phyloP scores from a whole-genome alignment of 2,329 filamentous ascomycete genomes.

The Epichloe elymi region DNA sequence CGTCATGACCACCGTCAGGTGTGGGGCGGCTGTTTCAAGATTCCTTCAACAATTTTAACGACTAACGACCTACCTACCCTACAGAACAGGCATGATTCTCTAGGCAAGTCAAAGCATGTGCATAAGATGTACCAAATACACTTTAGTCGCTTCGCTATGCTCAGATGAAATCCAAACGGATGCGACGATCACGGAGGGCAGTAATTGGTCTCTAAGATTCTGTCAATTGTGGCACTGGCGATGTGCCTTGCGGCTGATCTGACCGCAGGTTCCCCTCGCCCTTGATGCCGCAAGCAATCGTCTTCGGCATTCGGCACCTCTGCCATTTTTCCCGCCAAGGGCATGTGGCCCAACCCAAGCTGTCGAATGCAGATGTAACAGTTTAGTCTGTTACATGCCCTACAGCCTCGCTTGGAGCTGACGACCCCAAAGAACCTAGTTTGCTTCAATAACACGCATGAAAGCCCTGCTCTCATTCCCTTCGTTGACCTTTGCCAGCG shows the following conservation, averaged over 20 bases:
- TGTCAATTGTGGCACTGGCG: no score
- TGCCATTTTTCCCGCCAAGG: slow-evolving; percentile 28
- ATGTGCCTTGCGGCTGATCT: no score
- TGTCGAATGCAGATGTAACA: slow-evolving; percentile 7
- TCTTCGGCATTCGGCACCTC: slow-evolving; percentile 33
- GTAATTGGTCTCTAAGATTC: no score
- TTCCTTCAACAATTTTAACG: background rate
- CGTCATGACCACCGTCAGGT: background rate
- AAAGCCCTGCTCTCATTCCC: slow-evolving; percentile 43
- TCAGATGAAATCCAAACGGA: no score
- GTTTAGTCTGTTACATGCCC: no score
- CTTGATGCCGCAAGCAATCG: slow-evolving; percentile 11
- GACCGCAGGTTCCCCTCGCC: no score
- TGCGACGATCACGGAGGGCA: no score
- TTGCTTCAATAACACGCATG: slow-evolving; percentile 27
- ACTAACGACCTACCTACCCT: background rate
- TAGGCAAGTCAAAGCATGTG: no score
- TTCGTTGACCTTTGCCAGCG: slow-evolving; percentile 43
- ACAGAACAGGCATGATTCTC: no score
- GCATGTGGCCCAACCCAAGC: slow-evolving; percentile 23
- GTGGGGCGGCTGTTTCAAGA: background rate
- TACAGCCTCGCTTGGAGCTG: no score
- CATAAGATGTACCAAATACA: no score
- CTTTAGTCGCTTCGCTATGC: no score
- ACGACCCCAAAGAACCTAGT: background rate